Percentiles rank a stretch among this genome's conserved stretches.
Conservation (phyloP, 1,284 basidiomycete species). For the Laetiporus sulphureus region DNA sequence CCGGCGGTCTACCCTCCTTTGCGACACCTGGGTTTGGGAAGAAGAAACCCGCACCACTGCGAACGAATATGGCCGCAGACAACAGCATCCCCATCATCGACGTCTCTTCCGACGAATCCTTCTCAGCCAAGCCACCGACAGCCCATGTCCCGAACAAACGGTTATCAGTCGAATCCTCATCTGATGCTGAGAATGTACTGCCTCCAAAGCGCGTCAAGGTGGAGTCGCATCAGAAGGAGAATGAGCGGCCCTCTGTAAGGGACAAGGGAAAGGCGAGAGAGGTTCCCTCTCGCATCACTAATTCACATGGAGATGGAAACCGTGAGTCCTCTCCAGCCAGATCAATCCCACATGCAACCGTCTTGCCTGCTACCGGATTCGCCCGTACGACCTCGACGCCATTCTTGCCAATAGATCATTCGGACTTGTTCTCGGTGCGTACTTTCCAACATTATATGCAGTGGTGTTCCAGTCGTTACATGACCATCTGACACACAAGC, state of each 20-base stretch:
- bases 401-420: no score
- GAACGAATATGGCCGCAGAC: conserved; percentile 6
- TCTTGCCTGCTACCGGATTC: no score
- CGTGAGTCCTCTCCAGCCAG: no score
- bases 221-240: conserved; percentile 14
- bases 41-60: conserved; percentile 14
- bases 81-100: conserved; percentile 11
- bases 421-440: background rate
- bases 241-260: conserved; percentile 21
- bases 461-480: no score
- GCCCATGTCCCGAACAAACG: conserved; percentile 22
- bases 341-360: no score
- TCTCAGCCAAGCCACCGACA: conserved; percentile 11
- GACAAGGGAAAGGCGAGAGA: conserved; percentile 23
- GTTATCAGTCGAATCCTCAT: conserved; percentile 16
- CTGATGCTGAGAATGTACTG: conserved; percentile 5
- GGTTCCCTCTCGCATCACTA: background rate
- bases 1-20: conserved; percentile 17
- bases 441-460: no score
- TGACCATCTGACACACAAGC: no score
- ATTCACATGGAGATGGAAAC: background rate
- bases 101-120: conserved; percentile 19
- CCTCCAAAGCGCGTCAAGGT: conserved; percentile 22
- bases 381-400: no score
- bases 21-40: conserved; percentile 27